These are phyloP conservation scores for Thielaviopsis euricoi DNA, from an alignment of 2,329 filamentous ascomycete species.

Conservation along the genomic window DNA sequence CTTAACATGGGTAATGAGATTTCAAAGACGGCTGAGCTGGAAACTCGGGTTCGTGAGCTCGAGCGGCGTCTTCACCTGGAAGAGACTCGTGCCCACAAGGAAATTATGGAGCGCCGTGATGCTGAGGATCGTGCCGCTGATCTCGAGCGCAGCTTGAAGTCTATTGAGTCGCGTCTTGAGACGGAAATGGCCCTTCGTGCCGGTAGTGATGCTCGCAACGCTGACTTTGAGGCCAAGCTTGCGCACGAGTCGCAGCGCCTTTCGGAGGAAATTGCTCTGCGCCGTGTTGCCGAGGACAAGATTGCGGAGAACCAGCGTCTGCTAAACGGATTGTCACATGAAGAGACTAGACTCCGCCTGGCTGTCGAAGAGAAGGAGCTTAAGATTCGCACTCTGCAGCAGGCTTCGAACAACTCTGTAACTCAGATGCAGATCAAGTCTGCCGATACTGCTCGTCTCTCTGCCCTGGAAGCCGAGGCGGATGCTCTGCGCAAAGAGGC, in stretches of 20 bases:
- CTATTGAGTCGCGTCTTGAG: conserved; percentile 41
- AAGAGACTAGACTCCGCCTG: conserved; percentile 51
- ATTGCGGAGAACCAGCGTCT: conserved; percentile 56
- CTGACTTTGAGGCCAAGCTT: conserved; percentile 54
- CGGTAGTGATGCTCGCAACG: conserved; percentile 41
- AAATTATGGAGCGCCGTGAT: conserved; percentile 29
- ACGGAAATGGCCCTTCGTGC: conserved; percentile 45
- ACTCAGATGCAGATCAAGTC: conserved; percentile 43
- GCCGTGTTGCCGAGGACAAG: conserved; percentile 55
- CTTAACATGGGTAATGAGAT: conserved; percentile 32
- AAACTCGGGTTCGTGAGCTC: conserved; percentile 41
- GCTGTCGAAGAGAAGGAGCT: conserved; percentile 54
- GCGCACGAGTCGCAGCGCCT: conserved; percentile 44
- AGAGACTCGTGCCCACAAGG: conserved; percentile 31
- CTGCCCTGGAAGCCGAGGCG: conserved; percentile 34
- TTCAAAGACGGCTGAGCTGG: conserved; percentile 39
- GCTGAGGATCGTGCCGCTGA: conserved; percentile 38
- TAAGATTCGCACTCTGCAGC: conserved; percentile 43
- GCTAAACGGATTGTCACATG: conserved; percentile 52
- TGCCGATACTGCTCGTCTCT: conserved; percentile 37
- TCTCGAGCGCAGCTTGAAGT: conserved; percentile 35
- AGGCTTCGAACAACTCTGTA: conserved; percentile 33
- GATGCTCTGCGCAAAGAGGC: conserved; percentile 38
- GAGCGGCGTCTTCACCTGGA: conserved; percentile 38
- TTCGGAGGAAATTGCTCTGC: conserved; percentile 45